These are phyloP conservation scores for Albizia julibrissin DNA, from an alignment of 306 rosid genomes.

Conservation along the genomic window DNA sequence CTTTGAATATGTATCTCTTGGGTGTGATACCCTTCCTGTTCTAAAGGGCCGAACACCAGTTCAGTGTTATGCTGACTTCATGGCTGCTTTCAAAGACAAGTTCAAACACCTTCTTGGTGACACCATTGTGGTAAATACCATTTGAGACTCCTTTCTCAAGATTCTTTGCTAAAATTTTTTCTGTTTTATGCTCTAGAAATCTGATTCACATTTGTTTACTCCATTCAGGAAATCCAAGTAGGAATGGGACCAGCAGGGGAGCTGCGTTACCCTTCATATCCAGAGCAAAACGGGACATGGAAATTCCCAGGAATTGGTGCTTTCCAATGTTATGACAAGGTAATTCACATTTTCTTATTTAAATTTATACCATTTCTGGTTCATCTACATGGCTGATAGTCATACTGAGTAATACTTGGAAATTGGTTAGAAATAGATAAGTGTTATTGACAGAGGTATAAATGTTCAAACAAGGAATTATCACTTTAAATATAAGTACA, in stretches of 20 bases:
- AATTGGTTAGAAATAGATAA: not conserved
- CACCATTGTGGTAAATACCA: slow-evolving; percentile 75
- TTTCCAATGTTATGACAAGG: slow-evolving; percentile 97
- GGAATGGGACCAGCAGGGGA: slow-evolving; percentile 99
- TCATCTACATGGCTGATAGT: not conserved
- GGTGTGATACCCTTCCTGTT: slow-evolving; percentile 78
- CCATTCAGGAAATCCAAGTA: slow-evolving; percentile 89
- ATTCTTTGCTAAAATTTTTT: not conserved
- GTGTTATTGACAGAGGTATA: not conserved
- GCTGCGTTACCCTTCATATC: slow-evolving; percentile 95
- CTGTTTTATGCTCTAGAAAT: not conserved
- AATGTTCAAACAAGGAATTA: not conserved
- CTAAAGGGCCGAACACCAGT: slow-evolving; percentile 94
- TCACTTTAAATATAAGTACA: not conserved
- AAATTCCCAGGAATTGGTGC: slow-evolving; percentile 94
- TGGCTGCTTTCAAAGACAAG: slow-evolving; percentile 83
- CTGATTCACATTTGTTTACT: not conserved
- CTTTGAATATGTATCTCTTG: slow-evolving; percentile 81
- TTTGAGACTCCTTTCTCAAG: not conserved
- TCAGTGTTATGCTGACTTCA: slow-evolving; percentile 91
- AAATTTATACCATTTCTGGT: not conserved
- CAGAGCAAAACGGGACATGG: slow-evolving; percentile 93
- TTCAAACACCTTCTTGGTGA: slow-evolving; percentile 84
- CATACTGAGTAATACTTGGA: not conserved
- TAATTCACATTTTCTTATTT: slow-evolving; percentile 22